Evolutionary conservation across 2,329 filamentous ascomycete species (phyloP).

Genomic region (Polychaeton citri): DNA sequence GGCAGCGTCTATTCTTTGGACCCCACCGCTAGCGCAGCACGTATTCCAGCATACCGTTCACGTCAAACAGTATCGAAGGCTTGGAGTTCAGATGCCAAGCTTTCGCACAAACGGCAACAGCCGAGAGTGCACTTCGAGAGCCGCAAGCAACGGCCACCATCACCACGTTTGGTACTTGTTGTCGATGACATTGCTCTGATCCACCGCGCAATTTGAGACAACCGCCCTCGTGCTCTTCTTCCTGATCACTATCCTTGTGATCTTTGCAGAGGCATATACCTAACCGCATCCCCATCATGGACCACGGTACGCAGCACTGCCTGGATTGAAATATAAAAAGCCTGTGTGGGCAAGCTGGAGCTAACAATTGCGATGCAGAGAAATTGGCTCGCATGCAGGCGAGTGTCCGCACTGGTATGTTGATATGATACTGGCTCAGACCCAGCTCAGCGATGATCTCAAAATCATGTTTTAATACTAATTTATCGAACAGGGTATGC

Average conservation of each 20-base stretch:
- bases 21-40: too few species aligned
- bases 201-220: not conserved
- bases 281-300: not conserved
- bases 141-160: not conserved
- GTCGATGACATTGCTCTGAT: not conserved
- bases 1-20: too few species aligned
- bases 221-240: too few species aligned
- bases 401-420: conserved; percentile 60
- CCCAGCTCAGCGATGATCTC: too few species aligned
- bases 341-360: not conserved
- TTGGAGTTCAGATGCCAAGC: too few species aligned
- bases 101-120: not conserved
- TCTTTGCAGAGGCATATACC: too few species aligned
- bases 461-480: conserved; percentile 3
- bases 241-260: too few species aligned
- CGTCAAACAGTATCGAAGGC: too few species aligned
- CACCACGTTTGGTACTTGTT: not conserved
- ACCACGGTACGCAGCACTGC: not conserved
- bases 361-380: conserved; percentile 20
- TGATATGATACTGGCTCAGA: too few species aligned
- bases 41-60: too few species aligned
- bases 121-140: not conserved
- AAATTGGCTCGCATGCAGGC: conserved; percentile 54
- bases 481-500: conserved; percentile 2
- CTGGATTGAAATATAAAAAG: too few species aligned